Evolutionary conservation across 192 early-diverging fungal genomes (phyloP).

Genomic region (Borealophlyctis nickersoniae): DNA sequence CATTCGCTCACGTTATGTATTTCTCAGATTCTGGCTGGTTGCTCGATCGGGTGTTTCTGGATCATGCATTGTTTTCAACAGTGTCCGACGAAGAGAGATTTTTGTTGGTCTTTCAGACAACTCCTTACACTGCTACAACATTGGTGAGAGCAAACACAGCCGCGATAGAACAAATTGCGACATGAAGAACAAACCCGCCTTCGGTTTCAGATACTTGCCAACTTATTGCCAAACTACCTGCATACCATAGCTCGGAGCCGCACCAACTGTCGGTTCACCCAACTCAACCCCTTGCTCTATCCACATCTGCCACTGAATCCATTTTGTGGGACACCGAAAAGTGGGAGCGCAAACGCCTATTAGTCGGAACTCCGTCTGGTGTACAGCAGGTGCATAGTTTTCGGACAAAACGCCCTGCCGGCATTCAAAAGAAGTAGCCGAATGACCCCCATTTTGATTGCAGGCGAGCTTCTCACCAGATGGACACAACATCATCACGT

Average conservation of each 20-base stretch:
- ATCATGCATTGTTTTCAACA: slow-evolving; percentile 43
- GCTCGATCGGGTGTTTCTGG: slow-evolving; percentile 43
- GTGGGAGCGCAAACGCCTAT: slow-evolving; percentile 46
- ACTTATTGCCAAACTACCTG: slow-evolving; percentile 44
- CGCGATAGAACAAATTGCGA: not conserved
- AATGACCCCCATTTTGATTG: slow-evolving; percentile 3
- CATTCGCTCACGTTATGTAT: no score
- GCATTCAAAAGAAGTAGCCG: not conserved
- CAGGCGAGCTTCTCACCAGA: slow-evolving; percentile 35
- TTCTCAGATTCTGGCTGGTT: slow-evolving; percentile 42
- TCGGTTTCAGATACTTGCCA: slow-evolving; percentile 45
- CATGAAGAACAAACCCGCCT: not conserved
- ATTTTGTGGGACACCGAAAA: slow-evolving; percentile 53
- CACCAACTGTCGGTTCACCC: slow-evolving; percentile 42
- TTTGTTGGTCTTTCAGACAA: slow-evolving; percentile 46
- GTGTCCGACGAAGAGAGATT: slow-evolving; percentile 38
- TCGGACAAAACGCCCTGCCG: not conserved
- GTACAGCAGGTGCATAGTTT: slow-evolving; percentile 34
- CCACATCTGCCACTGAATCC: slow-evolving; percentile 34
- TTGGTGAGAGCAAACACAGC: slow-evolving; percentile 42
- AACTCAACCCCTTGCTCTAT: slow-evolving; percentile 28
- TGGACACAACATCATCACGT: slow-evolving; percentile 38
- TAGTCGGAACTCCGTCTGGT: slow-evolving; percentile 33
- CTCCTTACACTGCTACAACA: slow-evolving; percentile 52
- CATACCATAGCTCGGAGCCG: slow-evolving; percentile 29